These are phyloP conservation scores for Edaphochlamys debaryana DNA, from an alignment of 139 green algal species.

Conservation along the genomic window DNA sequence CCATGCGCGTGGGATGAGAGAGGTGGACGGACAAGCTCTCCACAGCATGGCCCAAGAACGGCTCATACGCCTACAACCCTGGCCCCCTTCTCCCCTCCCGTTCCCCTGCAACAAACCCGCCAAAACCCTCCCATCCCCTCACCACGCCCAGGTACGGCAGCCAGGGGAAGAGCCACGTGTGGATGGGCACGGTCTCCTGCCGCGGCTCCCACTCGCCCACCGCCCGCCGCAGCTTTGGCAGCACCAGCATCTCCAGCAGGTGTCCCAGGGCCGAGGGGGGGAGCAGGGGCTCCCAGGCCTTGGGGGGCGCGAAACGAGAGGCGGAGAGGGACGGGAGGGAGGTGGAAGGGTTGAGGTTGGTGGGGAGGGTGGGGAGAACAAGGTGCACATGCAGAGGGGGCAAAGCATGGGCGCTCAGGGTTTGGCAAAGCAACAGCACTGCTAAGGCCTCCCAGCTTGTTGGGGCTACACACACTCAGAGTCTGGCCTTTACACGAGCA, in stretches of 20 bases:
- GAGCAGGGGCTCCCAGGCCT: conserved; percentile 57
- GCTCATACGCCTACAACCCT: too few relatives aligned
- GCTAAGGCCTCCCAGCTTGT: too few relatives aligned
- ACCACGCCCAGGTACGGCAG: conserved; percentile 79
- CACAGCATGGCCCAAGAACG: too few relatives aligned
- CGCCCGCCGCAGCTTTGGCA: conserved; percentile 83
- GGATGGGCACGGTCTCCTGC: conserved; percentile 85
- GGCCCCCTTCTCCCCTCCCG: not conserved
- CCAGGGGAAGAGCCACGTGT: conserved; percentile 98
- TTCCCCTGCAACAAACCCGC: not conserved
- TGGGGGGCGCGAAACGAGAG: not conserved
- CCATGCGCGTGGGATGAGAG: too few relatives aligned
- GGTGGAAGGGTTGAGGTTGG: not conserved
- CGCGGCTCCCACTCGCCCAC: conserved; percentile 91
- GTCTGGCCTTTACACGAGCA: too few relatives aligned
- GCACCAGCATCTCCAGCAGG: conserved; percentile 82
- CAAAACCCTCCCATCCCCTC: not conserved
- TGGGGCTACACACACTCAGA: too few relatives aligned
- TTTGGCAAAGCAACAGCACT: not conserved
- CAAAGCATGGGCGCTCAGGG: too few relatives aligned
- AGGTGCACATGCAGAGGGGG: not conserved
- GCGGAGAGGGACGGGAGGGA: not conserved
- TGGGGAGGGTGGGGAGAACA: not conserved
- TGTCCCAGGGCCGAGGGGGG: conserved; percentile 58
- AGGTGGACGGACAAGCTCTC: too few relatives aligned